Evolutionary conservation across 2,329 filamentous ascomycete species (phyloP).

Genomic region (Epicoccum nigrum): DNA sequence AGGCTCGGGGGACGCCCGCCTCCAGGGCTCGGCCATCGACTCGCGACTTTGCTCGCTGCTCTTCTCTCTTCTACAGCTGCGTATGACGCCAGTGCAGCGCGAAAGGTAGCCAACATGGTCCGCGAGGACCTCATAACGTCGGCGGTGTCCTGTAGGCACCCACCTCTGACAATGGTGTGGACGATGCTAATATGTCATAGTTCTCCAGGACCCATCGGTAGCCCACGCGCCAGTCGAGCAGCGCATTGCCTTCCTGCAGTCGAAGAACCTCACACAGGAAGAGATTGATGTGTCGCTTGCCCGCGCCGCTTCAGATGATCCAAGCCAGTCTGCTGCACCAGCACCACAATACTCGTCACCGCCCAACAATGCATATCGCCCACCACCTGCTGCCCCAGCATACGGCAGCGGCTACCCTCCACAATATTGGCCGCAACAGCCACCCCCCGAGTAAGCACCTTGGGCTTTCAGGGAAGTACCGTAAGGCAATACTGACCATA

Average conservation of each 20-base stretch:
- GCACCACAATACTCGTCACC: slow-evolving; percentile 53
- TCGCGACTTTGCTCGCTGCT: slow-evolving; percentile 4
- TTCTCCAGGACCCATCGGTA: slow-evolving; percentile 93
- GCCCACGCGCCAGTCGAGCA: slow-evolving; percentile 89
- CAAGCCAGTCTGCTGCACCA: slow-evolving; percentile 55
- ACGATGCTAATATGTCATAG: slow-evolving; percentile 54
- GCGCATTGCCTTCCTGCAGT: slow-evolving; percentile 88
- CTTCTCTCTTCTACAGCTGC: slow-evolving; percentile 7
- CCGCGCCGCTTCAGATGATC: slow-evolving; percentile 66
- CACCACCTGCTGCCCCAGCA: slow-evolving; percentile 52
- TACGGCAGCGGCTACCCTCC: slow-evolving; percentile 60
- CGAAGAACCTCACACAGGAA: slow-evolving; percentile 96
- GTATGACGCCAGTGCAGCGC: slow-evolving; percentile 21
- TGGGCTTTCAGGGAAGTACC: background rate
- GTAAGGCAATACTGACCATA: slow-evolving; percentile 18
- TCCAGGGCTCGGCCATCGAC: slow-evolving; percentile 10
- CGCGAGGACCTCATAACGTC: slow-evolving; percentile 91
- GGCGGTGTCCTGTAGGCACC: slow-evolving; percentile 64
- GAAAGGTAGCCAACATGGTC: slow-evolving; percentile 69
- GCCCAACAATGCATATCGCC: slow-evolving; percentile 52
- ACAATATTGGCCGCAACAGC: slow-evolving; percentile 59
- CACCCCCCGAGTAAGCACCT: slow-evolving; percentile 58
- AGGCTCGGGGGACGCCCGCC: slow-evolving; percentile 12
- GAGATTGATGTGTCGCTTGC: slow-evolving; percentile 87
- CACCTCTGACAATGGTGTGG: background rate